Percentiles rank a stretch among this genome's conserved stretches.
phyloP scores from a whole-genome alignment of 768 basidiomycete species.

The Butyriboletus loyo region DNA sequence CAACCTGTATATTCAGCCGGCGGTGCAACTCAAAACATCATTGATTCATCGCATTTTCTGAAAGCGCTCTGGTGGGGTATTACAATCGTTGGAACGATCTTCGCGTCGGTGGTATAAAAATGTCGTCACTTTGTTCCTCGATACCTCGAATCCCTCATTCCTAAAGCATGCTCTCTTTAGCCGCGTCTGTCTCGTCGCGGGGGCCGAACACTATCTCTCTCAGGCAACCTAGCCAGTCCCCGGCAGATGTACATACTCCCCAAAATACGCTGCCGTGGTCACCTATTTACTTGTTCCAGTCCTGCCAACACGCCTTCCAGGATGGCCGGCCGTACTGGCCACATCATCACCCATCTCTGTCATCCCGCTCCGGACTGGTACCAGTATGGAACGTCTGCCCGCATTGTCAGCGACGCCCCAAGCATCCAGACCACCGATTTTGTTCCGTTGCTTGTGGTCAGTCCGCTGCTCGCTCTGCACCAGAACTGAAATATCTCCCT shows the following conservation, averaged over 20 bases:
- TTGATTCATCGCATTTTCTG: too few species aligned
- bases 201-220: background rate
- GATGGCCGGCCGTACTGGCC: background rate
- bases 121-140: background rate
- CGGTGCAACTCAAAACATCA: background rate
- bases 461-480: conserved; percentile 13
- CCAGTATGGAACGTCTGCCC: conserved; percentile 12
- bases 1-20: background rate
- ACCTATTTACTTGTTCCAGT: background rate
- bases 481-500: conserved; percentile 11
- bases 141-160: background rate
- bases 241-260: too few species aligned
- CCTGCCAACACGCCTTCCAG: background rate
- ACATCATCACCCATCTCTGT: too few species aligned
- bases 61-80: too few species aligned
- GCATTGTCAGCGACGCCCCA: conserved; percentile 11
- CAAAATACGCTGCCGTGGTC: background rate
- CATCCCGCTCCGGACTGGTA: background rate
- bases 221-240: background rate
- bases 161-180: conserved; percentile 5
- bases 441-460: conserved; percentile 15
- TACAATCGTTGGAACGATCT: background rate
- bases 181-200: background rate
- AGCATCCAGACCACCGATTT: conserved; percentile 16
- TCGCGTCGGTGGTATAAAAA: background rate